Conservation (phyloP, 495 filamentous ascomycete genomes). For the Xanthoparmelia taractica region DNA sequence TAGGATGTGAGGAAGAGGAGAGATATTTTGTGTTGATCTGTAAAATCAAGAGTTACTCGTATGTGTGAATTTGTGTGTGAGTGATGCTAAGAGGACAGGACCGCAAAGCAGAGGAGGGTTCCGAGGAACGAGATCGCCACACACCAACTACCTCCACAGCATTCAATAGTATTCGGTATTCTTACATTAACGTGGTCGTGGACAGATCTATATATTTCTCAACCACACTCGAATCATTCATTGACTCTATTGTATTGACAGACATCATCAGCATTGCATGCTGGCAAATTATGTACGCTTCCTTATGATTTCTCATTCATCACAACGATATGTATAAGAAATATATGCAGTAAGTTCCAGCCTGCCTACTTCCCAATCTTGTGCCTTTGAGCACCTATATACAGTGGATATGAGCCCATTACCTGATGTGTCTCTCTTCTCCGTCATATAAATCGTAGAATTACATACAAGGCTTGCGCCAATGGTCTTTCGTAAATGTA, state of each 20-base stretch:
- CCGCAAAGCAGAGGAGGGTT: no score
- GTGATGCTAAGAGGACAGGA: no score
- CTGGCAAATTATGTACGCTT: neutral
- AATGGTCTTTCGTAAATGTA: slow-evolving; percentile 23
- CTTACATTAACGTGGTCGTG: no score
- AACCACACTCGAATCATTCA: no score
- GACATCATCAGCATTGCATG: neutral
- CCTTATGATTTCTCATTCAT: neutral
- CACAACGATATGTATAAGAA: slow-evolving; percentile 1
- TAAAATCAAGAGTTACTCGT: no score
- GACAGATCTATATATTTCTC: no score
- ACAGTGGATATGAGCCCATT: slow-evolving; percentile 1
- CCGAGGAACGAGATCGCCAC: no score
- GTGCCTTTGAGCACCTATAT: slow-evolving; percentile 14
- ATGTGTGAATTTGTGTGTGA: neutral
- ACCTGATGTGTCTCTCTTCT: neutral
- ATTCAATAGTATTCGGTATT: no score
- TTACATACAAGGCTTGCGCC: slow-evolving; percentile 21
- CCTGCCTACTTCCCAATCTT: slow-evolving; percentile 10
- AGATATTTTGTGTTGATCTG: no score
- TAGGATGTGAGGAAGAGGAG: neutral
- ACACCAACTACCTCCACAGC: no score
- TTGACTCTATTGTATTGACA: no score
- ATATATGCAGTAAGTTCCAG: slow-evolving; percentile 18
- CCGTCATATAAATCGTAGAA: slow-evolving; percentile 6